phyloP scores from a whole-genome alignment of 805 yeast genomes.

The Trichomonascus vanleenenianus region DNA sequence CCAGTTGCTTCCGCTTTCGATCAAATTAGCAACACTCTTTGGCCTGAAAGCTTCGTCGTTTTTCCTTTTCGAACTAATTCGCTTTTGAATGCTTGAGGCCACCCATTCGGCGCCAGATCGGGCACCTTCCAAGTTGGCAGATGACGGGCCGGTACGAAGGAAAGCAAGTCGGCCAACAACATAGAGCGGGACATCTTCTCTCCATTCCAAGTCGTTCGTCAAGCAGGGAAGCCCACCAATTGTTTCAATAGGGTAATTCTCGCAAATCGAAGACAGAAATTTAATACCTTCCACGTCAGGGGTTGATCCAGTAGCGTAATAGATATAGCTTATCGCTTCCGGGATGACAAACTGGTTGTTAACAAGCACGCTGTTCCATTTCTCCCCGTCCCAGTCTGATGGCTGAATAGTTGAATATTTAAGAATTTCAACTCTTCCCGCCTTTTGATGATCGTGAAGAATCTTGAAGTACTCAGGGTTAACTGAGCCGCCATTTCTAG shows the following conservation, averaged over 20 bases:
- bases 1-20: slow-evolving; percentile 4
- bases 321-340: slow-evolving; percentile 29
- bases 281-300: slow-evolving; percentile 27
- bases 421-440: slow-evolving; percentile 28
- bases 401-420: slow-evolving; percentile 26
- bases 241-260: slow-evolving; percentile 27
- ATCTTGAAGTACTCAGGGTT: slow-evolving; percentile 37
- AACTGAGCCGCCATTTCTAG: slow-evolving; percentile 40
- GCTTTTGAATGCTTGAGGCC: slow-evolving; percentile 21
- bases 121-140: slow-evolving; percentile 42
- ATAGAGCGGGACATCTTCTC: slow-evolving; percentile 32
- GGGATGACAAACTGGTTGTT: slow-evolving; percentile 8
- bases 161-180: slow-evolving; percentile 39
- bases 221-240: slow-evolving; percentile 37
- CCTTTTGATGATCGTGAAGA: slow-evolving; percentile 26
- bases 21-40: neutral
- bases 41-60: neutral
- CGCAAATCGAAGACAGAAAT: slow-evolving; percentile 28
- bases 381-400: slow-evolving; percentile 25
- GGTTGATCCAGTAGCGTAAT: slow-evolving; percentile 37
- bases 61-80: neutral
- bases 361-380: slow-evolving; percentile 25
- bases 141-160: slow-evolving; percentile 37
- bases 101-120: slow-evolving; percentile 39
- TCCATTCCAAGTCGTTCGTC: slow-evolving; percentile 40